Evolutionary conservation across 768 basidiomycete genomes (phyloP).

Genomic region (Auricularia cornea): DNA sequence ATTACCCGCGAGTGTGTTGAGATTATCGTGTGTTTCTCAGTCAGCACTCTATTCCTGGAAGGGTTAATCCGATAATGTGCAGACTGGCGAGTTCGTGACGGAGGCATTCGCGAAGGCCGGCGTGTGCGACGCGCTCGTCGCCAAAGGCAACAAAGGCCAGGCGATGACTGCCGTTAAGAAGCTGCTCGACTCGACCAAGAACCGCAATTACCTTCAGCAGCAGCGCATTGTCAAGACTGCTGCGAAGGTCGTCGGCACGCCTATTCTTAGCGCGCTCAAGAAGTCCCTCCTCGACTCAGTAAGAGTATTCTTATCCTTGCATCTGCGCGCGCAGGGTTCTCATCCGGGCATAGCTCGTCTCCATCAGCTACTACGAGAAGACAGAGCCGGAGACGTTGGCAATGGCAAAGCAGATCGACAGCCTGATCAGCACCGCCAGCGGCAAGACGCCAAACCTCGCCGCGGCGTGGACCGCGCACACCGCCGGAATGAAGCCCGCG

Average conservation of each 20-base stretch:
- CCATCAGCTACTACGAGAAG: neutral
- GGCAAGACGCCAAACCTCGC: neutral
- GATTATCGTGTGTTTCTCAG: neutral
- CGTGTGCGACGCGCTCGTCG: constrained; percentile 1
- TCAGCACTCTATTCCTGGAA: no score
- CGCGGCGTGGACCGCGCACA: neutral
- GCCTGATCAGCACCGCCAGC: neutral
- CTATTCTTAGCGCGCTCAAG: neutral
- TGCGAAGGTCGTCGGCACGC: neutral
- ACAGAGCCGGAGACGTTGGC: neutral
- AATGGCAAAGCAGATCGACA: neutral
- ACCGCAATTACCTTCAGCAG: neutral
- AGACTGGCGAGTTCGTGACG: neutral
- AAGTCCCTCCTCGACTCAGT: neutral
- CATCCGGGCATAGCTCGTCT: neutral
- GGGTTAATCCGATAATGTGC: neutral
- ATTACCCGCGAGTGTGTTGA: neutral
- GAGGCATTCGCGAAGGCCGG: neutral
- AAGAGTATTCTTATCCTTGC: neutral
- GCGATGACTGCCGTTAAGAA: neutral
- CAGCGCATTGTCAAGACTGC: neutral
- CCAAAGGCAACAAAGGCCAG: neutral
- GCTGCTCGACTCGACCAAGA: neutral
- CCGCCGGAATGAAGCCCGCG: neutral
- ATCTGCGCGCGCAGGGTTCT: neutral